Evolutionary conservation across 805 yeast genomes (phyloP).

Genomic region (Clavispora asparagi): DNA sequence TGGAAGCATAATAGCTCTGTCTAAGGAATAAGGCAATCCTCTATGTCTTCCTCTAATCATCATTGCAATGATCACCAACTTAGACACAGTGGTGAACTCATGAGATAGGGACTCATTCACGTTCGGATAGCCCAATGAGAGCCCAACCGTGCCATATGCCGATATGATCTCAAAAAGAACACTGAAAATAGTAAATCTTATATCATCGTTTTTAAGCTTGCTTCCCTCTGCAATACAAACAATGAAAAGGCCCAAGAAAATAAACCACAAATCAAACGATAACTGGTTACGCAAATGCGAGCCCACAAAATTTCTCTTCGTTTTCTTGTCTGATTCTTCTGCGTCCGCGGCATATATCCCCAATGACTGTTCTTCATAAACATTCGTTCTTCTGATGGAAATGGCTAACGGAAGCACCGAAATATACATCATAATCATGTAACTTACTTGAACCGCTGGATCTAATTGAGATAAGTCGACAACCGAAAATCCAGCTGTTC

Average conservation of each 20-base stretch:
- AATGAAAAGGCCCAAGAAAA: slow-evolving; percentile 78
- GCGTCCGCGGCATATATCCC: slow-evolving; percentile 65
- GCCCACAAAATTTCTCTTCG: slow-evolving; percentile 63
- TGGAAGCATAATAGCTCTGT: slow-evolving; percentile 88
- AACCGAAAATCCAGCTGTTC: slow-evolving; percentile 89
- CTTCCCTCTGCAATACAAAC: slow-evolving; percentile 82
- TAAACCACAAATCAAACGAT: slow-evolving; percentile 92
- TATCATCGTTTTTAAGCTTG: slow-evolving; percentile 41
- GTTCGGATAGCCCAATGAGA: slow-evolving; percentile 78
- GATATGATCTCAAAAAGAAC: slow-evolving; percentile 84
- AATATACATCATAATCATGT: slow-evolving; percentile 96
- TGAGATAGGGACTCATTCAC: slow-evolving; percentile 66
- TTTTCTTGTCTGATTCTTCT: slow-evolving; percentile 31
- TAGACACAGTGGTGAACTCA: slow-evolving; percentile 67
- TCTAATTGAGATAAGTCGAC: slow-evolving; percentile 66
- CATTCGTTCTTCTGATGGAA: slow-evolving; percentile 93
- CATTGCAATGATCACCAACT: slow-evolving; percentile 80
- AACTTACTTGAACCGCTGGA: slow-evolving; percentile 90
- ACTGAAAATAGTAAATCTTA: slow-evolving; percentile 60
- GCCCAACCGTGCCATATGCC: slow-evolving; percentile 96
- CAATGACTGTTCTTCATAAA: slow-evolving; percentile 92
- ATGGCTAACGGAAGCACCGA: slow-evolving; percentile 95
- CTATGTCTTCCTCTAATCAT: slow-evolving; percentile 95
- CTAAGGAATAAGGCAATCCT: slow-evolving; percentile 89
- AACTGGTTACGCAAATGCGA: slow-evolving; percentile 88